Conservation (phyloP, 371 early-diverging fungal species). For the Phascolomyces articulosus region DNA sequence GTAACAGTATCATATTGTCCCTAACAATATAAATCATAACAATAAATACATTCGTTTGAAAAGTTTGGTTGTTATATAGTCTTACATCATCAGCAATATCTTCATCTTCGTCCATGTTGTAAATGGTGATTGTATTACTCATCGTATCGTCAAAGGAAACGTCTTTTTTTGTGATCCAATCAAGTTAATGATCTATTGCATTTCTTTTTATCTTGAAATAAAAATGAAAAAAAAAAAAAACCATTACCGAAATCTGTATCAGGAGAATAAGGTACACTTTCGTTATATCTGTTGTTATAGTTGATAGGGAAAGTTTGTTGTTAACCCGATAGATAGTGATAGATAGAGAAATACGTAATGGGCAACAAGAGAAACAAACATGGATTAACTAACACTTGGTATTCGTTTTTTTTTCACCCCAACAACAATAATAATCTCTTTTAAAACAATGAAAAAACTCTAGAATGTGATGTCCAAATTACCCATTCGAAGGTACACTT, state of each 20-base stretch:
- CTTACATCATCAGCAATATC: constrained; percentile 4
- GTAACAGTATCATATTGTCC: constrained; percentile 23
- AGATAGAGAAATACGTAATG: neutral
- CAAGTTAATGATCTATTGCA: neutral
- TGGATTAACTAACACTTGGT: too few relatives aligned
- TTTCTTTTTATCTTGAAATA: too few relatives aligned
- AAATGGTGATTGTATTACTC: constrained; percentile 2
- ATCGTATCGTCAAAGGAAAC: neutral
- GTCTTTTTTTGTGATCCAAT: neutral
- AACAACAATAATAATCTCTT: too few relatives aligned
- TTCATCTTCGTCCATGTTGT: neutral
- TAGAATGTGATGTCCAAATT: too few relatives aligned
- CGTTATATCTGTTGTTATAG: neutral
- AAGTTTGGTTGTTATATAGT: neutral
- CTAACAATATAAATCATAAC: neutral
- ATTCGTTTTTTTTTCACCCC: too few relatives aligned
- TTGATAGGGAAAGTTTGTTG: too few relatives aligned
- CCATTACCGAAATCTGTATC: neutral
- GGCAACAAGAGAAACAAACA: too few relatives aligned
- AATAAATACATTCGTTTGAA: neutral
- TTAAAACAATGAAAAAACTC: too few relatives aligned
- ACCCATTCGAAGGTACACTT: constrained; percentile 5
- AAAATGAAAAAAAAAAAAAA: neutral
- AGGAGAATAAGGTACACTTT: constrained; percentile 1
- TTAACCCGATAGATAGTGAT: too few relatives aligned